Percentiles rank a stretch among this genome's conserved stretches.
These are phyloP conservation scores for Nakazawaea populi DNA, from an alignment of 805 yeast species.

Conservation along the genomic window DNA sequence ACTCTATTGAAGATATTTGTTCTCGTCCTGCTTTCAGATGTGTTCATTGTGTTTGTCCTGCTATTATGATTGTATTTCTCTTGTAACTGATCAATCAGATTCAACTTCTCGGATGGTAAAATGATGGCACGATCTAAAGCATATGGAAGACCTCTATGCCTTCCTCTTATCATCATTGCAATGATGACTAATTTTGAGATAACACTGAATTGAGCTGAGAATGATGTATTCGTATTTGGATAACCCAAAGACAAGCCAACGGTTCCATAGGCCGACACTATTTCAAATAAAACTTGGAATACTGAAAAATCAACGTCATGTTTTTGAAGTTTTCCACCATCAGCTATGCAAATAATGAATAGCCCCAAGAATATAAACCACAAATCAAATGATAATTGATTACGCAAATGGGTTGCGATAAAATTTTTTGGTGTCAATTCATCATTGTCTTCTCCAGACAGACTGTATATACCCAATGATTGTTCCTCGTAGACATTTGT, in stretches of 20 bases:
- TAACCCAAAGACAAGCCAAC: constrained; percentile 91
- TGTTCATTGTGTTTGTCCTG: background rate
- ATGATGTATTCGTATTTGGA: constrained; percentile 59
- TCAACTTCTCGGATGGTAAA: constrained; percentile 66
- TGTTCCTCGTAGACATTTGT: constrained; percentile 98
- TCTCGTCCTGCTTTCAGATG: background rate
- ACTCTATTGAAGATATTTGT: constrained; percentile 7
- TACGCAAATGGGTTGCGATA: constrained; percentile 82
- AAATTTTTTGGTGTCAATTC: constrained; percentile 48
- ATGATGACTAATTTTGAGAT: constrained; percentile 80
- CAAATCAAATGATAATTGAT: constrained; percentile 87
- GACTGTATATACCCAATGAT: constrained; percentile 79
- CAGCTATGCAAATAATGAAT: constrained; percentile 82
- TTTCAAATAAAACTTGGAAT: constrained; percentile 76
- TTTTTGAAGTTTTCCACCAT: constrained; percentile 54
- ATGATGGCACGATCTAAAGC: constrained; percentile 90
- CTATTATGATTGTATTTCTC: constrained; percentile 17
- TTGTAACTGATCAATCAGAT: constrained; percentile 54
- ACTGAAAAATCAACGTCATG: constrained; percentile 48
- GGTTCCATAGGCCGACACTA: constrained; percentile 93
- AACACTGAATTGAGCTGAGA: constrained; percentile 63
- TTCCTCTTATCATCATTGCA: constrained; percentile 89
- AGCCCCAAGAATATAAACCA: constrained; percentile 90
- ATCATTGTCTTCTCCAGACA: constrained; percentile 28
- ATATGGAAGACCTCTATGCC: constrained; percentile 95